Conservation (phyloP, 2,329 filamentous ascomycete genomes). For the Aspergillus neotritici region DNA sequence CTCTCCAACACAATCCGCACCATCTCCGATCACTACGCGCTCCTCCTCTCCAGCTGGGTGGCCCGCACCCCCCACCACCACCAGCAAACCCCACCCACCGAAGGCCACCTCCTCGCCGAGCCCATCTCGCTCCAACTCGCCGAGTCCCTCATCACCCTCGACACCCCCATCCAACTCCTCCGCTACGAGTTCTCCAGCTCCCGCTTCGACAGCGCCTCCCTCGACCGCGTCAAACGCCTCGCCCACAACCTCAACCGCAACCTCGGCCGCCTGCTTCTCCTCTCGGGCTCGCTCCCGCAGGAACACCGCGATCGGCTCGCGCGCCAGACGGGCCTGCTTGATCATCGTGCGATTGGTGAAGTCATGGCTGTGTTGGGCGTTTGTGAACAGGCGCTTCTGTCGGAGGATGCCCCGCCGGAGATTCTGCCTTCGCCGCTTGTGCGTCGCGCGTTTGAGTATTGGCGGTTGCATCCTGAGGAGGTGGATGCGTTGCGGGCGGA, state of each 20-base stretch:
- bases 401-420: slow-evolving; percentile 45
- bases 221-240: slow-evolving; percentile 28
- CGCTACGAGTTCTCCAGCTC: slow-evolving; percentile 37
- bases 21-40: slow-evolving; percentile 47
- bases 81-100: slow-evolving; percentile 12
- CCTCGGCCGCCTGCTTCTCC: slow-evolving; percentile 32
- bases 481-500: slow-evolving; percentile 26
- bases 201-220: slow-evolving; percentile 31
- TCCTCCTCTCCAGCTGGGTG: slow-evolving; percentile 46
- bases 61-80: slow-evolving; percentile 1
- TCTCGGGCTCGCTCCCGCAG: slow-evolving; percentile 32
- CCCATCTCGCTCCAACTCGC: slow-evolving; percentile 29
- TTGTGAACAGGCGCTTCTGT: slow-evolving; percentile 45
- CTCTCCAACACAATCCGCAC: slow-evolving; percentile 42
- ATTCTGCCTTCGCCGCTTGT: slow-evolving; percentile 46
- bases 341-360: slow-evolving; percentile 44
- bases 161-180: slow-evolving; percentile 30
- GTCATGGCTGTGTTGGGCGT: slow-evolving; percentile 48
- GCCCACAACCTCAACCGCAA: slow-evolving; percentile 29
- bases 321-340: slow-evolving; percentile 35
- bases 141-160: slow-evolving; percentile 29
- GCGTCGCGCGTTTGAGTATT: slow-evolving; percentile 29
- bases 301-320: slow-evolving; percentile 39
- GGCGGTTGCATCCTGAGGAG: slow-evolving; percentile 15
- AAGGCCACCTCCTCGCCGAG: slow-evolving; percentile 24